These are phyloP conservation scores for Neoconidiobolus thromboides DNA, from an alignment of 371 early-diverging fungal genomes.

Conservation along the genomic window DNA sequence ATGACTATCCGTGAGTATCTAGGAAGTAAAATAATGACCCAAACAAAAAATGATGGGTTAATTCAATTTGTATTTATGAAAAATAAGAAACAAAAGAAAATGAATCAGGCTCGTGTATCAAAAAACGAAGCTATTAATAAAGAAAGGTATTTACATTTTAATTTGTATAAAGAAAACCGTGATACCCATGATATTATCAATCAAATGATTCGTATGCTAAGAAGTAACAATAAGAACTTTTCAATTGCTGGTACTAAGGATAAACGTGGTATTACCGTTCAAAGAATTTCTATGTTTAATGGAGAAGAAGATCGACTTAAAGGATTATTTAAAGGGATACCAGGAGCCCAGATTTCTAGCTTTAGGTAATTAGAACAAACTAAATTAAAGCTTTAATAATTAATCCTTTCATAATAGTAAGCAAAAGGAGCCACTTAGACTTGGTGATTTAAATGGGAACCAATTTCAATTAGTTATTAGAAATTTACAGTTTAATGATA, in stretches of 20 bases:
- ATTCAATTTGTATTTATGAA: background rate
- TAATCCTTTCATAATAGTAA: background rate
- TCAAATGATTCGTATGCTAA: constrained; percentile 25
- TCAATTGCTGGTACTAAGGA: constrained; percentile 98
- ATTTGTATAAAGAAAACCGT: constrained; percentile 68
- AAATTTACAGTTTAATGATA: background rate
- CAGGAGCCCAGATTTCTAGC: constrained; percentile 51
- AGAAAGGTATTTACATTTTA: constrained; percentile 63
- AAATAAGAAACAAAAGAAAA: background rate
- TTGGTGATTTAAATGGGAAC: constrained; percentile 81
- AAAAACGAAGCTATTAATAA: background rate
- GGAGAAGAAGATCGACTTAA: constrained; percentile 36
- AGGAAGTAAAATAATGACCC: constrained; percentile 17
- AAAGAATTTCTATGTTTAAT: constrained; percentile 56
- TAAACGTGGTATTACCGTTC: constrained; percentile 85
- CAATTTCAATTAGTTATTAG: constrained; percentile 32
- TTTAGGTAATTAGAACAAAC: constrained; percentile 26
- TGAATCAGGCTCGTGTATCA: background rate
- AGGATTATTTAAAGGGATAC: constrained; percentile 27
- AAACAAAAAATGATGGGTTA: constrained; percentile 21
- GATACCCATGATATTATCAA: constrained; percentile 75
- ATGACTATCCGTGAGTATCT: constrained; percentile 25
- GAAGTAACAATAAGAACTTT: constrained; percentile 31
- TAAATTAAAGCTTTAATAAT: background rate
- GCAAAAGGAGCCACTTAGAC: constrained; percentile 29